Conservation (phyloP, 306 rosid genomes). For the Cucurbita moschata region DNA sequence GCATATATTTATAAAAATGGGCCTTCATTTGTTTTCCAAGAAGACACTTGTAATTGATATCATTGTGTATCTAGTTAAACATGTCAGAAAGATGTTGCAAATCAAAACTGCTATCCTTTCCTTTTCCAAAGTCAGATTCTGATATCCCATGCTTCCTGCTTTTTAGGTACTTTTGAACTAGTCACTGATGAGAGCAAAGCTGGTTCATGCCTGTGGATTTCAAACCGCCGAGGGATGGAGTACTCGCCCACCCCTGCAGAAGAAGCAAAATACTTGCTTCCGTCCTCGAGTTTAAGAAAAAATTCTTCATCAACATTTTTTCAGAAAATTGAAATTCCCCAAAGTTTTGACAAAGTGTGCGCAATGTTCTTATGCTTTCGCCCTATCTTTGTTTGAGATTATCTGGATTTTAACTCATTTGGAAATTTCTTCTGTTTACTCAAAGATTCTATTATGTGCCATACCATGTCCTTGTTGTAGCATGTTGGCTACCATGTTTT, state of each 20-base stretch:
- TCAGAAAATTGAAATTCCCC: constrained; percentile 36
- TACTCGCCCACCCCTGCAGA: constrained; percentile 85
- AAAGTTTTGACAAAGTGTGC: constrained; percentile 72
- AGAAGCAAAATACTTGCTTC: constrained; percentile 41
- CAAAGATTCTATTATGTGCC: neutral
- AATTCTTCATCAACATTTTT: constrained; percentile 31
- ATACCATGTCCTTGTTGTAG: neutral
- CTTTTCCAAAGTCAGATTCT: constrained; percentile 7
- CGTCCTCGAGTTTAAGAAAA: constrained; percentile 22
- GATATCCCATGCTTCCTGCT: constrained; percentile 16
- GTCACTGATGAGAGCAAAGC: constrained; percentile 79
- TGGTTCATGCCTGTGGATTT: constrained; percentile 86
- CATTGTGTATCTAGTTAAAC: constrained; percentile 1
- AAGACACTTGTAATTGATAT: neutral
- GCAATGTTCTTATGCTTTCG: constrained; percentile 12
- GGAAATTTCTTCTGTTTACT: neutral
- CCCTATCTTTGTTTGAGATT: neutral
- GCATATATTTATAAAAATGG: neutral
- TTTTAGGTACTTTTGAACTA: constrained; percentile 75
- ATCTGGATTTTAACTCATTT: neutral
- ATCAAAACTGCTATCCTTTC: neutral
- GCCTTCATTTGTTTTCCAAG: neutral
- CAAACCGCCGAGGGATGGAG: constrained; percentile 81
- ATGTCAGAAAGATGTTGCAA: neutral
- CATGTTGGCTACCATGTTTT: constrained; percentile 7